Evolutionary conservation across 768 basidiomycete genomes (phyloP).

Genomic region (Pulveroboletus sp.): DNA sequence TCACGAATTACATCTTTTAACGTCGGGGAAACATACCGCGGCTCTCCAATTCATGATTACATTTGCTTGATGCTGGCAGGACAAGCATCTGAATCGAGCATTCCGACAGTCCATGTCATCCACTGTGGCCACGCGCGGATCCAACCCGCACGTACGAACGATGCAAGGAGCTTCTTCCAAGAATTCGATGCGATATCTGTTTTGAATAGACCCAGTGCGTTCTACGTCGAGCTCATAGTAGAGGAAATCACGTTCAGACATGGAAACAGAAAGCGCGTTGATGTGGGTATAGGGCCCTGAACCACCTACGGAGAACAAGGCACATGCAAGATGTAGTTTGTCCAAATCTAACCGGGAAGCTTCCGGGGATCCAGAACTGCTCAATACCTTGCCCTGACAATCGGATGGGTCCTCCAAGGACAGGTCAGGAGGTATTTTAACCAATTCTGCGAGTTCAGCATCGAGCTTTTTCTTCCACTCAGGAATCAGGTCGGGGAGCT

Average conservation of each 20-base stretch:
- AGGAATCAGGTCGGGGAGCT: conserved; percentile 2
- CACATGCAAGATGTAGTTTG: conserved; percentile 10
- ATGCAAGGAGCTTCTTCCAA: background rate
- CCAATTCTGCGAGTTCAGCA: conserved; percentile 1
- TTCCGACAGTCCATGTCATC: conserved; percentile 11
- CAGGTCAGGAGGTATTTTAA: conserved; percentile 1
- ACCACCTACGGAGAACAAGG: background rate
- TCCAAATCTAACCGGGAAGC: background rate
- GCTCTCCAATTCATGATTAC: background rate
- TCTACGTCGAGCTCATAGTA: background rate
- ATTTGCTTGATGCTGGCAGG: background rate
- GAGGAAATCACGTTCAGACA: background rate
- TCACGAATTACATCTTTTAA: background rate
- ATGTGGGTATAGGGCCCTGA: background rate
- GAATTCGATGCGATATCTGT: background rate
- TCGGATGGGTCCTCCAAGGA: background rate
- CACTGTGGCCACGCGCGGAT: conserved; percentile 4
- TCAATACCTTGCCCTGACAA: background rate
- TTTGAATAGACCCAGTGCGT: background rate
- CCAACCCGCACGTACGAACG: conserved; percentile 4
- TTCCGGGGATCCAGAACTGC: background rate
- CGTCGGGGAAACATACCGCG: background rate
- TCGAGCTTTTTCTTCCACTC: conserved; percentile 10
- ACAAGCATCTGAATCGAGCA: conserved; percentile 2
- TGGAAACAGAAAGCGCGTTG: background rate